Conservation (phyloP, 805 yeast genomes). For the Lipomyces kockii region DNA sequence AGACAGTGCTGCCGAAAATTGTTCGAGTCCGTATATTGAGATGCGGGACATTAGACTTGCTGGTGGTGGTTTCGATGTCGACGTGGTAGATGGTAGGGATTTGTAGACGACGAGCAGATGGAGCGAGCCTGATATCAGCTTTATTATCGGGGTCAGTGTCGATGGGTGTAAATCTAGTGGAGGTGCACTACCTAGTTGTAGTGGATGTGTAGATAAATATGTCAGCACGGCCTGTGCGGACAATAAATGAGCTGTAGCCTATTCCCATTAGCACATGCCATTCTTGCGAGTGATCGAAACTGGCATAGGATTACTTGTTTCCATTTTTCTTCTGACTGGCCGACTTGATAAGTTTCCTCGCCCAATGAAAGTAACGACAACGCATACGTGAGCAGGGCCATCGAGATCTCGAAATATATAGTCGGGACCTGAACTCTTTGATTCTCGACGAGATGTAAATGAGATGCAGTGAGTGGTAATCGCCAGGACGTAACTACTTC, state of each 20-base stretch:
- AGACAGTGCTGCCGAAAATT: conserved; percentile 41
- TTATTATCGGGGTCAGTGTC: conserved; percentile 38
- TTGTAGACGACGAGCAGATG: conserved; percentile 42
- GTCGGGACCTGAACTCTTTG: conserved; percentile 30
- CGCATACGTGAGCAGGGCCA: conserved; percentile 32
- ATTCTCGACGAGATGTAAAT: conserved; percentile 20
- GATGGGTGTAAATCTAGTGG: conserved; percentile 39
- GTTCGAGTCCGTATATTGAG: conserved; percentile 44
- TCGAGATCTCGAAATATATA: conserved; percentile 29
- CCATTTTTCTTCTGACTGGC: conserved; percentile 31
- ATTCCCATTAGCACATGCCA: conserved; percentile 2
- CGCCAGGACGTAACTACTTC: conserved; percentile 40
- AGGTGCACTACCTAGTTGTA: conserved; percentile 18
- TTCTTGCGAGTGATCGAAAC: neutral
- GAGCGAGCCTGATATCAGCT: conserved; percentile 40
- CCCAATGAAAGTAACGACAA: conserved; percentile 29
- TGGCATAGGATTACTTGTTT: conserved; percentile 23
- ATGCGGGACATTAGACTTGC: conserved; percentile 42
- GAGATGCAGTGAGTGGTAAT: conserved; percentile 36
- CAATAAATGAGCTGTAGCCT: conserved; percentile 40
- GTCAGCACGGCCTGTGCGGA: conserved; percentile 39
- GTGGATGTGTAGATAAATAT: conserved; percentile 37
- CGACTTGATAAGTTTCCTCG: conserved; percentile 25
- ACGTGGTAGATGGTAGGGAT: conserved; percentile 28
- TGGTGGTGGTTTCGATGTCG: conserved; percentile 33